Conservation (phyloP, 2,329 filamentous ascomycete genomes). For the Cordyceps militaris region DNA sequence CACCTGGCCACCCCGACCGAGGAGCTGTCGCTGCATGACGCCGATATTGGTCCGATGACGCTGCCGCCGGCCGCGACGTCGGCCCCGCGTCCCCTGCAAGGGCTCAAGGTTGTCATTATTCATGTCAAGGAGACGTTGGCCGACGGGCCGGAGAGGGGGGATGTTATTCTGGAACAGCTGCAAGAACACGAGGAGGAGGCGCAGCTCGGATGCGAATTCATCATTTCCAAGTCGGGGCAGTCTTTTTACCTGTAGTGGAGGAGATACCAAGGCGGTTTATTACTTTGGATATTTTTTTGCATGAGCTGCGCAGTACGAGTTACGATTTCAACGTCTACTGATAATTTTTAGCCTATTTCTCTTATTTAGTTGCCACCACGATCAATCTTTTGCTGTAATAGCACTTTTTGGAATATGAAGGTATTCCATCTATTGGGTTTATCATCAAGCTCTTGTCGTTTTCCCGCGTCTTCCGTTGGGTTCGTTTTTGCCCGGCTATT, state of each 20-base stretch:
- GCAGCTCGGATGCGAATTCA: conserved; percentile 71
- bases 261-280: conserved; percentile 15
- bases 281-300: background rate
- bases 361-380: background rate
- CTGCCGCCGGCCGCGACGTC: conserved; percentile 16
- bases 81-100: conserved; percentile 50
- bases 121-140: conserved; percentile 83
- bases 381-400: background rate
- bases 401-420: background rate
- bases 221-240: conserved; percentile 62
- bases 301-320: background rate
- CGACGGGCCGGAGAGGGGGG: conserved; percentile 59
- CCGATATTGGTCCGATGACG: conserved; percentile 21
- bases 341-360: background rate
- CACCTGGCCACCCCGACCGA: conserved; percentile 41
- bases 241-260: conserved; percentile 39
- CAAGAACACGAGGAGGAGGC: conserved; percentile 55
- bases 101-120: conserved; percentile 78
- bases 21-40: conserved; percentile 36
- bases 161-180: conserved; percentile 65
- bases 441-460: background rate
- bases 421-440: background rate
- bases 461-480: background rate
- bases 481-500: background rate
- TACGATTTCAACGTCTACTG: background rate